A percentile compares a stretch with the other conserved stretches of the same genome.
These are phyloP conservation scores for Colletotrichum noveboracense DNA, from an alignment of 2,329 filamentous ascomycete genomes.

Conservation along the genomic window DNA sequence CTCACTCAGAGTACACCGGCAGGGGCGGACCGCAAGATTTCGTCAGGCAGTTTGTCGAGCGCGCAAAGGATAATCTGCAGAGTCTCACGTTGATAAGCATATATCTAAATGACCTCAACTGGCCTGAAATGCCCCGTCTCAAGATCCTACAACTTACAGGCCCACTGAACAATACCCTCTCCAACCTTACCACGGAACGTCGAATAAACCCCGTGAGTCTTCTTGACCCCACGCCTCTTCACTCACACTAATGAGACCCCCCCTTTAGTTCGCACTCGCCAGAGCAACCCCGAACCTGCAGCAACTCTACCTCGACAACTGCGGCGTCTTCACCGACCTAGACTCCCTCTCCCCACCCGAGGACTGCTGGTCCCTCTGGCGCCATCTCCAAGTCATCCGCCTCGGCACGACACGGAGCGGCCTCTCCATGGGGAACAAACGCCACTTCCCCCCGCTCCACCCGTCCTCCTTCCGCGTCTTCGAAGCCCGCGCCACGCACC, in stretches of 20 bases:
- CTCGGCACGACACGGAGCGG: slow-evolving; percentile 25
- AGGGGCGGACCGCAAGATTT: slow-evolving; percentile 9
- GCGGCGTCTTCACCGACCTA: slow-evolving; percentile 14
- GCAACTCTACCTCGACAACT: slow-evolving; percentile 17
- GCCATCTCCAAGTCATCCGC: slow-evolving; percentile 33
- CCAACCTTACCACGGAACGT: slow-evolving; percentile 4
- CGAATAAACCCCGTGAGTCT: slow-evolving; percentile 6
- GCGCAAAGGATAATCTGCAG: not conserved
- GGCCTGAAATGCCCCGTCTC: slow-evolving; percentile 15
- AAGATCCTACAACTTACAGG: slow-evolving; percentile 15
- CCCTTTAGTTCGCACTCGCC: slow-evolving; percentile 8
- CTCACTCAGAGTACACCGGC: not conserved
- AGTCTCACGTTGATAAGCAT: slow-evolving; percentile 1
- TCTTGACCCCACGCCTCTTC: too few species aligned
- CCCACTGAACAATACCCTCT: not conserved
- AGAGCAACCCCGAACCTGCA: slow-evolving; percentile 16
- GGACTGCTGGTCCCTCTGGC: slow-evolving; percentile 30
- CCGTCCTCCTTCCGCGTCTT: slow-evolving; percentile 28
- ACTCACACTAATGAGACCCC: not conserved
- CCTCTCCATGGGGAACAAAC: slow-evolving; percentile 18
- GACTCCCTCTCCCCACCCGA: slow-evolving; percentile 6
- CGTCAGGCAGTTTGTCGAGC: slow-evolving; percentile 10
- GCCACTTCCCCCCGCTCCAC: slow-evolving; percentile 21
- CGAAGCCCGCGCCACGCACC: slow-evolving; percentile 29
- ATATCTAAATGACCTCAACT: slow-evolving; percentile 13